phyloP scores from a whole-genome alignment of 306 rosid genomes.

The Potentilla sterilis region DNA sequence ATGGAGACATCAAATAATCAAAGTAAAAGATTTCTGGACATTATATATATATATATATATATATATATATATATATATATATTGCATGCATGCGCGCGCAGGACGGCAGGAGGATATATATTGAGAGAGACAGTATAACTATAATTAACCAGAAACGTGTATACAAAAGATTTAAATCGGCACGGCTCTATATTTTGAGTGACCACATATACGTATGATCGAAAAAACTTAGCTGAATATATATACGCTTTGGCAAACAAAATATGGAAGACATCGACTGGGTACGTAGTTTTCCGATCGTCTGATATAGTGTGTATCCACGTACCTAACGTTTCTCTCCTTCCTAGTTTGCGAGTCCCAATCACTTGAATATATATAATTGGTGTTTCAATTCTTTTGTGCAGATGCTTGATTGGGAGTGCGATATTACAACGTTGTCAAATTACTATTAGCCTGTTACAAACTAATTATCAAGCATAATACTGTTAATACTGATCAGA shows the following conservation, averaged over 20 bases:
- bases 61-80: too few relatives aligned
- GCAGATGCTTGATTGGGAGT: too few relatives aligned
- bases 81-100: too few relatives aligned
- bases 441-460: too few relatives aligned
- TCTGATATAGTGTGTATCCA: neutral
- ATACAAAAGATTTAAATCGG: neutral
- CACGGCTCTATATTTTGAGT: neutral
- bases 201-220: neutral
- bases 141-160: neutral
- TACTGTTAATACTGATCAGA: neutral
- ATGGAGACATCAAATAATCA: neutral
- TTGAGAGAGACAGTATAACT: neutral
- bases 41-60: too few relatives aligned
- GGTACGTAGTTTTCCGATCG: neutral
- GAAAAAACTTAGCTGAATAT: neutral
- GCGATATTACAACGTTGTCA: neutral
- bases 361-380: too few relatives aligned
- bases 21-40: too few relatives aligned
- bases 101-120: neutral
- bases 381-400: too few relatives aligned
- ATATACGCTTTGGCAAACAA: neutral
- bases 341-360: neutral
- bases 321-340: neutral
- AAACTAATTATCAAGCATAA: too few relatives aligned
- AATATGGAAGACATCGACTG: neutral